Base-by-base conservation (phyloP, 495 filamentous ascomycete species). In the Choiromyces venosus region DNA sequence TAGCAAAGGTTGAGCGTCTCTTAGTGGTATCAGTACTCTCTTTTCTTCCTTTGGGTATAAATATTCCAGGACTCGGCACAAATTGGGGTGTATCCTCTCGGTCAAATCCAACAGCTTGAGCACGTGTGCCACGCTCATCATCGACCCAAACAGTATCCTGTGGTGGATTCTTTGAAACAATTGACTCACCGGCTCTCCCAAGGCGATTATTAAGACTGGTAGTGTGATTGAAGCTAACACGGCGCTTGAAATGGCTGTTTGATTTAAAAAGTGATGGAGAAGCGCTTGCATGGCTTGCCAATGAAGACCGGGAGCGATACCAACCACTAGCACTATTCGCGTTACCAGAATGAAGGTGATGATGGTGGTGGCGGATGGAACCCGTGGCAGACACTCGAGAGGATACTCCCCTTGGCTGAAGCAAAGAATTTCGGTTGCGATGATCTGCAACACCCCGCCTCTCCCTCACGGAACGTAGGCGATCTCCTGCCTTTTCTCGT, bases 171-270 rank as follows among this genome's bases (percentile, higher is more conserved):
- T 67, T 73, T 44, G 69, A 71, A 66, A 68, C 52, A 66, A 65
- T 69, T 19, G 36, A 46, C 61, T 29, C 61, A 39, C n/a, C 70
- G 40, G 37, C 18, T 42, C 44, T 68, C 35, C 39, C 38, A 66
- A 61, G 68, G 67, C 83, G 82, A 68, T 83, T 85, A 67, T 83
- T 84, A 8, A 85, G 76, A 75, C 52, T 14, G 9, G 52, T 4
- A 61, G 25, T 33, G 52, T 91, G 90, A 3, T 86, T 87, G 78
- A 98, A 98, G 80, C 90, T 91, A n/a, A 97, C 90, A 70, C 88
- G 89, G 12, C 93, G 89, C 79, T 88, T 94, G 77, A 89, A 87
- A 71, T 89, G 89, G 64, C 84, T 85, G 37, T 87, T 87, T n/a
- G 85, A 85, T 71, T 86, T 86, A 61, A 83, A 82, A 39, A 70